A percentile compares a stretch with the other conserved stretches of the same genome.
phyloP scores from a whole-genome alignment of 2,329 filamentous ascomycete species.

The Fusarium pilosicola region DNA sequence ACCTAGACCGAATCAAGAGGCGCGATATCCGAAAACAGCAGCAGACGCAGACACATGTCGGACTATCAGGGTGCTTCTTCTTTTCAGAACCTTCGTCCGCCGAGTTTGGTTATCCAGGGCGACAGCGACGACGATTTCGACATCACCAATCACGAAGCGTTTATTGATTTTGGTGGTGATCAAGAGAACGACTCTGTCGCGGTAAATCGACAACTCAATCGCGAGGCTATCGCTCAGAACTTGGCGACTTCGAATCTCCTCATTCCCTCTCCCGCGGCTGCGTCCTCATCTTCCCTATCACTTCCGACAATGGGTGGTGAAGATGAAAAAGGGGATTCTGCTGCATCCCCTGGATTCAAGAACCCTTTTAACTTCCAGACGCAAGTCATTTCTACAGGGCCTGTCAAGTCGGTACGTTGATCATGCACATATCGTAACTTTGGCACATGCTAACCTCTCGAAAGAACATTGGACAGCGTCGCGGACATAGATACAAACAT shows the following conservation, averaged over 20 bases:
- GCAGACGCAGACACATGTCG: slow-evolving; percentile 34
- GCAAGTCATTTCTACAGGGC: slow-evolving; percentile 76
- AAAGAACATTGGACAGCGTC: slow-evolving; percentile 87
- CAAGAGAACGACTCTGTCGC: slow-evolving; percentile 17
- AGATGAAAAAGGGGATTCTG: slow-evolving; percentile 21
- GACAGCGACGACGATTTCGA: slow-evolving; percentile 32
- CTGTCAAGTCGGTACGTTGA: slow-evolving; percentile 77
- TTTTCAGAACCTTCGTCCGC: slow-evolving; percentile 38
- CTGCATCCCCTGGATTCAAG: slow-evolving; percentile 47
- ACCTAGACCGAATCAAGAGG: slow-evolving; percentile 24
- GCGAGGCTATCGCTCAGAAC: slow-evolving; percentile 31
- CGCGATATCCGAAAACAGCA: slow-evolving; percentile 31
- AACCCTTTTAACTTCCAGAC: slow-evolving; percentile 97
- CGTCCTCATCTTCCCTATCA: slow-evolving; percentile 28
- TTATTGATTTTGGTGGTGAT: slow-evolving; percentile 14
- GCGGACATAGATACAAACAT: slow-evolving; percentile 98
- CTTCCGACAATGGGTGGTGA: slow-evolving; percentile 33
- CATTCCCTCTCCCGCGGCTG: slow-evolving; percentile 20
- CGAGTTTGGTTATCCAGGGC: slow-evolving; percentile 41
- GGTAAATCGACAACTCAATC: slow-evolving; percentile 24
- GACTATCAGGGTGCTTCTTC: slow-evolving; percentile 35
- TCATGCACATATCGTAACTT: background rate
- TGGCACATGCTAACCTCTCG: slow-evolving; percentile 7
- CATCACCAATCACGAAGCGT: background rate
- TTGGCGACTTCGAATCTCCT: slow-evolving; percentile 31